Conservation (phyloP, 768 basidiomycete species). For the Termitomyces heimii region DNA sequence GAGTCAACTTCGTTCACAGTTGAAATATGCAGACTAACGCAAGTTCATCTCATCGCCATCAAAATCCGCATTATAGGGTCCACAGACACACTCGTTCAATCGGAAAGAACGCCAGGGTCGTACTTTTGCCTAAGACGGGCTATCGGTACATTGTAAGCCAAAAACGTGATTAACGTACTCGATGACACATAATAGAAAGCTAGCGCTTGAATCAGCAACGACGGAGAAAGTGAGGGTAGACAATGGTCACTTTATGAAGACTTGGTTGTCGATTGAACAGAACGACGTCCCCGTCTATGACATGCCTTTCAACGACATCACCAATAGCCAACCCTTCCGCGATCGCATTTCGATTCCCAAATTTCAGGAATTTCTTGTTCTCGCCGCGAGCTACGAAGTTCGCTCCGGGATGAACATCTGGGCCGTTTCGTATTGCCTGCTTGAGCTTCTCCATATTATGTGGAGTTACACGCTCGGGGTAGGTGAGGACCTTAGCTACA, state of each 20-base stretch:
- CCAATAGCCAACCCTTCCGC: slow-evolving; percentile 83
- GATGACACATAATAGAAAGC: slow-evolving; percentile 99
- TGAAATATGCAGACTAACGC: slow-evolving; percentile 46
- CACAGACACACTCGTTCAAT: slow-evolving; percentile 98
- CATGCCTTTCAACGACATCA: slow-evolving; percentile 91
- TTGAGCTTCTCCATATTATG: slow-evolving; percentile 82
- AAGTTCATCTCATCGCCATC: slow-evolving; percentile 99
- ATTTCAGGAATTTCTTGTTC: slow-evolving; percentile 86
- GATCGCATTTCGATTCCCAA: slow-evolving; percentile 73
- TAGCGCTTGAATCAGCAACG: slow-evolving; percentile 21
- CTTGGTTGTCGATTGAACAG: slow-evolving; percentile 98
- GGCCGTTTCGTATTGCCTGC: slow-evolving; percentile 79
- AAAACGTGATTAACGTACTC: slow-evolving; percentile 40
- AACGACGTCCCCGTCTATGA: slow-evolving; percentile 93
- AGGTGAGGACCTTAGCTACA: slow-evolving; percentile 91
- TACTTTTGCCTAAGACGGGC: slow-evolving; percentile 60
- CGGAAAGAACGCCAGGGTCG: slow-evolving; percentile 97
- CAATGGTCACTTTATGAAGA: slow-evolving; percentile 74
- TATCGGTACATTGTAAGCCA: not conserved
- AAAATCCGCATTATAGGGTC: slow-evolving; percentile 98
- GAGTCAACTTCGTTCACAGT: not conserved
- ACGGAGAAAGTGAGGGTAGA: not conserved
- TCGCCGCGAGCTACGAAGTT: slow-evolving; percentile 86
- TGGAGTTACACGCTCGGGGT: slow-evolving; percentile 89
- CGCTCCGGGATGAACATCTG: slow-evolving; percentile 90